Evolutionary conservation across 2,329 filamentous ascomycete species (phyloP).

Genomic region (Albifimbria verrucaria): DNA sequence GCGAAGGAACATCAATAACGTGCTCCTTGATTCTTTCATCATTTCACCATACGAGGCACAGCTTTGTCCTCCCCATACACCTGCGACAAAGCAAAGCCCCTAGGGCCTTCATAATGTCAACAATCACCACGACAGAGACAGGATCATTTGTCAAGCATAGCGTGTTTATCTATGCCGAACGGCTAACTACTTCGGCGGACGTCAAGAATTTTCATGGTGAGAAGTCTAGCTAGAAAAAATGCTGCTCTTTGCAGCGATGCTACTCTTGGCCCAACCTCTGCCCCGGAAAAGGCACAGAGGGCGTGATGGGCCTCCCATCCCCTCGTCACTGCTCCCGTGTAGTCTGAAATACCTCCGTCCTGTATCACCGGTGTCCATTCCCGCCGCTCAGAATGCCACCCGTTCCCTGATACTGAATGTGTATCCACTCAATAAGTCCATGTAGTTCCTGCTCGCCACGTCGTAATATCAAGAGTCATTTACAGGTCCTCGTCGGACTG

Average conservation of each 20-base stretch:
- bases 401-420: conserved; percentile 14
- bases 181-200: conserved; percentile 9
- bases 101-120: too few species aligned
- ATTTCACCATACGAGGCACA: too few species aligned
- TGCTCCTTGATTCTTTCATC: too few species aligned
- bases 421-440: neutral
- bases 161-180: neutral
- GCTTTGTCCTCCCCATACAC: too few species aligned
- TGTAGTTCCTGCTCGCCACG: neutral
- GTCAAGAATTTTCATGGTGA: conserved; percentile 24
- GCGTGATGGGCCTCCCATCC: neutral
- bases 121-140: neutral
- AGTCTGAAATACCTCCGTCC: conserved; percentile 27
- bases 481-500: conserved; percentile 73
- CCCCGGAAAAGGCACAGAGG: conserved; percentile 21
- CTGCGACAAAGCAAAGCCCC: too few species aligned
- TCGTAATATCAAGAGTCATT: conserved; percentile 29
- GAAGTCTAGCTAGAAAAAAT: conserved; percentile 33
- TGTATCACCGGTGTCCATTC: conserved; percentile 37
- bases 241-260: conserved; percentile 27
- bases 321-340: conserved; percentile 14
- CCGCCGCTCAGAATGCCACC: conserved; percentile 25
- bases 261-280: conserved; percentile 21
- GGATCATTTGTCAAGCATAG: neutral
- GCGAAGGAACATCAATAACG: too few species aligned